These are phyloP conservation scores for Leccinum broughii DNA, from an alignment of 768 basidiomycete genomes.

Conservation along the genomic window DNA sequence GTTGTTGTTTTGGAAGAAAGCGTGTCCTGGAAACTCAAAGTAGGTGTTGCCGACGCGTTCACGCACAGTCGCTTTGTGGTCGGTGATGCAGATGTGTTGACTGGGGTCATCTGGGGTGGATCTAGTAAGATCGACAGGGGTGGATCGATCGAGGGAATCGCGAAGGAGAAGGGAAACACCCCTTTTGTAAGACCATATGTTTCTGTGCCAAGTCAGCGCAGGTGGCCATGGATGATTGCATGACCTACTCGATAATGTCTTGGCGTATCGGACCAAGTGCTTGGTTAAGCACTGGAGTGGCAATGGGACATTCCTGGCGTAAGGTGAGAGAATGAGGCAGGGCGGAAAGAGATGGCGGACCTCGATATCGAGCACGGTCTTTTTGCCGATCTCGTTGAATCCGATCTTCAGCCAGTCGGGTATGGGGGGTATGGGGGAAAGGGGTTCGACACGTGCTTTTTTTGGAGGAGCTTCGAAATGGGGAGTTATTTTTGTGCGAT, in stretches of 20 bases:
- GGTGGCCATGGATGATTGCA: neutral
- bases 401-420: conserved; percentile 84
- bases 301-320: conserved; percentile 85
- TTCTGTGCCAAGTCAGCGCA: conserved; percentile 45
- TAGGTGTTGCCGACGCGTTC: conserved; percentile 79
- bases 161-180: conserved; percentile 91
- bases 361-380: conserved; percentile 88
- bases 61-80: conserved; percentile 77
- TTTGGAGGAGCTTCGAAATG: conserved; percentile 85
- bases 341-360: conserved; percentile 38
- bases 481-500: conserved; percentile 96
- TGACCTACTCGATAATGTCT: conserved; percentile 63
- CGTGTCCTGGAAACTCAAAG: conserved; percentile 84
- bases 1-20: conserved; percentile 99
- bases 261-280: conserved; percentile 61
- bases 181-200: conserved; percentile 76
- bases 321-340: neutral
- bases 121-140: conserved; percentile 24
- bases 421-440: conserved; percentile 23
- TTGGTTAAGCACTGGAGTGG: conserved; percentile 75
- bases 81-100: conserved; percentile 77
- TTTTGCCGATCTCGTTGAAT: conserved; percentile 78
- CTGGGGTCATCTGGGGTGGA: conserved; percentile 41
- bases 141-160: conserved; percentile 60
- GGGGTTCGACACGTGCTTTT: conserved; percentile 23